Conservation (phyloP, 2,329 filamentous ascomycete species). For the Fusarium secorum region DNA sequence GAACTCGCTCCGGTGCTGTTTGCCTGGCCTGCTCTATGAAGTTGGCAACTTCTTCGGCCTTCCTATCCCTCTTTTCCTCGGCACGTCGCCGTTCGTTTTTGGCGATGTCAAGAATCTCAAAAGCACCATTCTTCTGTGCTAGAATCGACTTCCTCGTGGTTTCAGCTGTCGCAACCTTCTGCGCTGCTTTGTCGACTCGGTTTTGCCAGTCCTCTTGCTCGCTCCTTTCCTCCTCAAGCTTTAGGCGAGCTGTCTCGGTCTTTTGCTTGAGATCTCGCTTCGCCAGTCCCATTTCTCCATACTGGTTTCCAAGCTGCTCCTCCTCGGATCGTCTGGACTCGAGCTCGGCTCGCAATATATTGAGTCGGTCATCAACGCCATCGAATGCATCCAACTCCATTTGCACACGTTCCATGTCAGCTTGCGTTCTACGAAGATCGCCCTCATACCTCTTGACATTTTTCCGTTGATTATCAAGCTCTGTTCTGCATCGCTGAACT, state of each 20-base stretch:
- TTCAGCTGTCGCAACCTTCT: slow-evolving; percentile 58
- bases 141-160: slow-evolving; percentile 63
- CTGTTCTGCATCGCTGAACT: slow-evolving; percentile 57
- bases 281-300: slow-evolving; percentile 58
- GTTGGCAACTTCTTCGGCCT: slow-evolving; percentile 58
- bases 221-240: slow-evolving; percentile 45
- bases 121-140: slow-evolving; percentile 67
- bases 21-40: slow-evolving; percentile 63
- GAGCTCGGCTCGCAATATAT: slow-evolving; percentile 65
- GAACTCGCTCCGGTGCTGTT: slow-evolving; percentile 64
- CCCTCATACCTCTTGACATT: slow-evolving; percentile 56
- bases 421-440: slow-evolving; percentile 66
- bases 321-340: slow-evolving; percentile 59
- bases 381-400: slow-evolving; percentile 72
- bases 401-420: slow-evolving; percentile 58
- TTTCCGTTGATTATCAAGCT: slow-evolving; percentile 54
- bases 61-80: slow-evolving; percentile 57
- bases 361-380: slow-evolving; percentile 72
- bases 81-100: slow-evolving; percentile 55
- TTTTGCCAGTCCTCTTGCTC: slow-evolving; percentile 53
- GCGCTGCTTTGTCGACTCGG: slow-evolving; percentile 63
- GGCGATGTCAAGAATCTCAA: slow-evolving; percentile 59
- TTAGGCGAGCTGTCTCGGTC: slow-evolving; percentile 52
- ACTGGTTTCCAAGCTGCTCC: slow-evolving; percentile 62
- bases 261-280: slow-evolving; percentile 58